These are phyloP conservation scores for Colletotrichum trifolii DNA, from an alignment of 2,329 filamentous ascomycete genomes.

Conservation along the genomic window DNA sequence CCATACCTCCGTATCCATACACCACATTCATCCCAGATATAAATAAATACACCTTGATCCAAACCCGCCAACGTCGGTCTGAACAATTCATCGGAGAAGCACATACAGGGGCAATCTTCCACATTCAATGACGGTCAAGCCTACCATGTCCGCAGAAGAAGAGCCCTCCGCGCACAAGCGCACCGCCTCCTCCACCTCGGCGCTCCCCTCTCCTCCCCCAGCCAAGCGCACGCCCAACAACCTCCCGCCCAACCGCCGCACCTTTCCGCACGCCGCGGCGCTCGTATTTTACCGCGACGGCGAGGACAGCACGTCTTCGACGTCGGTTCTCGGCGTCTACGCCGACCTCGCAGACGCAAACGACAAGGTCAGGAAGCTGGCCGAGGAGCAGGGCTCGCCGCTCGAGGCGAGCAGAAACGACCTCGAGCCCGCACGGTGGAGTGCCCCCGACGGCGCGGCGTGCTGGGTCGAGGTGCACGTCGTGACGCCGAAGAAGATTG, in stretches of 20 bases:
- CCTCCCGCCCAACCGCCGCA: conserved; percentile 6
- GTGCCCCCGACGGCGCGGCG: conserved; percentile 47
- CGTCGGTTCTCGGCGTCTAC: conserved; percentile 46
- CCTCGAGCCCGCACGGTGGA: conserved; percentile 49
- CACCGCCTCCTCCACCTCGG: conserved; percentile 30
- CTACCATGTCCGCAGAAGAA: conserved; percentile 13
- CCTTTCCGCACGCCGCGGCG: conserved; percentile 42
- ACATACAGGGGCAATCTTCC: background rate
- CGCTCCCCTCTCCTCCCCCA: conserved; percentile 55
- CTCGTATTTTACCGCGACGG: conserved; percentile 44
- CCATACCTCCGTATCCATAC: no score
- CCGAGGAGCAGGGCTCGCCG: conserved; percentile 41
- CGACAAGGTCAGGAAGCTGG: conserved; percentile 45
- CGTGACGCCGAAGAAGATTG: conserved; percentile 40
- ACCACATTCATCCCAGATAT: background rate
- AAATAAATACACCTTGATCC: background rate
- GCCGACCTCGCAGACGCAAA: conserved; percentile 50
- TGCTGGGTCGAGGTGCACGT: conserved; percentile 52
- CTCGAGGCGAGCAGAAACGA: background rate
- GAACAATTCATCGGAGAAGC: background rate
- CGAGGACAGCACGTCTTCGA: conserved; percentile 31
- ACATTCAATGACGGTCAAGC: conserved; percentile 24
- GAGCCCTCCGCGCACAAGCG: conserved; percentile 32
- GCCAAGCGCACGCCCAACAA: conserved; percentile 51
- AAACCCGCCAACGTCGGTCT: background rate